A percentile compares a stretch with the other conserved stretches of the same genome.
phyloP scores from a whole-genome alignment of 2,329 filamentous ascomycete species.

The Stagonosporopsis chrysanthemi region DNA sequence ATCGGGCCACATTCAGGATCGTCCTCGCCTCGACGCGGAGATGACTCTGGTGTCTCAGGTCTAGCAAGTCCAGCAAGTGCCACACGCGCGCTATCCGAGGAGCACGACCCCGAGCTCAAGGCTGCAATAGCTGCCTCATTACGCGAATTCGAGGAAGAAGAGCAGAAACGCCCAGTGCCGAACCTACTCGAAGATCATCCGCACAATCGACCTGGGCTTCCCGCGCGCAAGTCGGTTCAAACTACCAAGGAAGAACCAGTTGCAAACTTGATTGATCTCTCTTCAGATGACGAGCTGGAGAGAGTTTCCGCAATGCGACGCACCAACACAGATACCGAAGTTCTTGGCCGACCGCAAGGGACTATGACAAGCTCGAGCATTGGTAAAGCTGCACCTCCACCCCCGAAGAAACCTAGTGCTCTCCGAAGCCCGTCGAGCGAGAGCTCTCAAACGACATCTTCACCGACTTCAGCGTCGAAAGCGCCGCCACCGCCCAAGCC shows the following conservation, averaged over 20 bases:
- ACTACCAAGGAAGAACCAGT: constrained; percentile 33
- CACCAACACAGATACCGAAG: constrained; percentile 37
- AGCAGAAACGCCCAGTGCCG: constrained; percentile 44
- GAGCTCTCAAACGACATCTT: constrained; percentile 12
- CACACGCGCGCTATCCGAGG: constrained; percentile 37
- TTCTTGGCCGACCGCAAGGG: neutral
- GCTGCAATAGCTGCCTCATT: constrained; percentile 59
- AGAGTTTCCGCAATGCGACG: constrained; percentile 29
- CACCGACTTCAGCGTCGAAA: constrained; percentile 39
- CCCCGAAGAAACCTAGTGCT: constrained; percentile 44
- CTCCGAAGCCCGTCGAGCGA: constrained; percentile 51
- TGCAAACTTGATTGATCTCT: constrained; percentile 58
- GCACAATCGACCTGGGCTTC: constrained; percentile 45
- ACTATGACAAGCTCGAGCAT: constrained; percentile 8
- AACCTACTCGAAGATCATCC: constrained; percentile 46
- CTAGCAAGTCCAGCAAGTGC: constrained; percentile 21
- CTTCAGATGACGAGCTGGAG: constrained; percentile 51
- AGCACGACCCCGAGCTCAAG: constrained; percentile 58
- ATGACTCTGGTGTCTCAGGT: constrained; percentile 19
- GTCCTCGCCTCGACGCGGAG: constrained; percentile 27
- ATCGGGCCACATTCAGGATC: constrained; percentile 49
- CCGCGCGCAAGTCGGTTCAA: constrained; percentile 41
- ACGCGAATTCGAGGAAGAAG: constrained; percentile 54
- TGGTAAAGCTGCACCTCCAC: constrained; percentile 43
- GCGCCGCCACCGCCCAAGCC: constrained; percentile 46